Conservation (phyloP, 2,329 filamentous ascomycete species). For the Phyllosticta capitalensis region DNA sequence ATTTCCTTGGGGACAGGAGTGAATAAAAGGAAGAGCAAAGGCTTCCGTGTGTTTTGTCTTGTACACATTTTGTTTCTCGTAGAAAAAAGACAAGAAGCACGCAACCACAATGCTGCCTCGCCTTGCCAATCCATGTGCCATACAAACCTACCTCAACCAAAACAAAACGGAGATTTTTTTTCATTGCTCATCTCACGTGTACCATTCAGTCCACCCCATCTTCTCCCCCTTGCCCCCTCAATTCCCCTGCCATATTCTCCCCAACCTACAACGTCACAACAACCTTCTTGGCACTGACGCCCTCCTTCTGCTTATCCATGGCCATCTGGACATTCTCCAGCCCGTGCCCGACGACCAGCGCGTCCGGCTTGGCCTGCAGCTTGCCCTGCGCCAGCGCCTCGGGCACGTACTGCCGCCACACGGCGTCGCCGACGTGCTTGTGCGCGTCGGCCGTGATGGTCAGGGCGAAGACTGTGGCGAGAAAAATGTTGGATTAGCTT, state of each 20-base stretch:
- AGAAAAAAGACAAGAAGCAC: conserved; percentile 5
- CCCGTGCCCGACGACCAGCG: conserved; percentile 21
- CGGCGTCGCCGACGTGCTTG: conserved; percentile 21
- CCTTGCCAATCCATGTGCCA: too few relatives aligned
- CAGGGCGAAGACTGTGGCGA: conserved; percentile 1
- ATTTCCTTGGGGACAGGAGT: too few relatives aligned
- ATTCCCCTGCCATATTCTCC: not conserved
- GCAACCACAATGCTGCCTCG: not conserved
- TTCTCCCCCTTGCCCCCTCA: not conserved
- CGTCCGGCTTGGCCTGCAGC: conserved; percentile 23
- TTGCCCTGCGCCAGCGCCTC: conserved; percentile 22
- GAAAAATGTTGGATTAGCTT: too few relatives aligned
- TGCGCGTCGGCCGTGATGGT: conserved; percentile 15
- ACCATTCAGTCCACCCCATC: too few relatives aligned
- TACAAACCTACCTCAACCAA: too few relatives aligned
- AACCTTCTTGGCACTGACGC: conserved; percentile 32
- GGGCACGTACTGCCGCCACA: conserved; percentile 26
- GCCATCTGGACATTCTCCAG: conserved; percentile 20
- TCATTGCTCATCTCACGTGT: too few relatives aligned
- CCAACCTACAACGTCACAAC: conserved; percentile 19
- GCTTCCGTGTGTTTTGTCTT: too few relatives aligned
- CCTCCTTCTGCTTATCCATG: conserved; percentile 18
- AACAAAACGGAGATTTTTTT: too few relatives aligned
- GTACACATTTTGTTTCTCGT: not conserved
- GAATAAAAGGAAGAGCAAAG: too few relatives aligned